Evolutionary conservation across 805 yeast species (phyloP), one percentile per base, ranked within the genome.

Genomic region (Schwanniomyces vanrijiae): DNA sequence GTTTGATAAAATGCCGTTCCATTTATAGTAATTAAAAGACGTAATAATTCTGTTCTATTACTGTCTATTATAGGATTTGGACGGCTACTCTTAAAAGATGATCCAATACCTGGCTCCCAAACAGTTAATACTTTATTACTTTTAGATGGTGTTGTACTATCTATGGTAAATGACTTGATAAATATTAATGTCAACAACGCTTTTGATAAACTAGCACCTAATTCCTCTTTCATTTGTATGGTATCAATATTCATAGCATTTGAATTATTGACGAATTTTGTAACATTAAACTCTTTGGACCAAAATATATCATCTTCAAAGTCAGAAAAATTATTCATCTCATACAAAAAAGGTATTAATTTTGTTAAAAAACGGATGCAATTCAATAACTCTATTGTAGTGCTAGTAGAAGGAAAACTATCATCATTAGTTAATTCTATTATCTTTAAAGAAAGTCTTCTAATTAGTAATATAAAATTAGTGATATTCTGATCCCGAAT

Each of bases 71-170:
- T 46, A 6, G 60, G 44, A 38, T 68, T 64, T 0, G 71, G 65
- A 2, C 58, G 42, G 5, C 18, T 43, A 46, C 57, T 62, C 43
- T 55, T 61, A 4, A 62, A 47, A 1, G 77, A 66, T 3, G 69
- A 61, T 2, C 89, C 91, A 26, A 90, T 75, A 5, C 96, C 97
- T 3, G 86, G 81, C 55, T 88, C 95, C 96, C 97, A 90, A 1
- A 86, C 37, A 40, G 25, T 43, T 24, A 41, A 18, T 8, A 16
- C 16, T 19, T 24, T 40, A 8, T 19, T 33, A 11, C 24, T 37
- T 37, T 48, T 46, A 26, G 20, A 24, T 44, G 39, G 11, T 37
- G 37, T 54, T n/a, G 43, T 19, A 10, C 38, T 6, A 7, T 48
- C 48, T 4, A 81, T 62, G 0, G 91, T 82, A 57, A 86, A 86